phyloP scores from a whole-genome alignment of 1,139 yeast species.

The Magnusiomyces suaveolens region DNA sequence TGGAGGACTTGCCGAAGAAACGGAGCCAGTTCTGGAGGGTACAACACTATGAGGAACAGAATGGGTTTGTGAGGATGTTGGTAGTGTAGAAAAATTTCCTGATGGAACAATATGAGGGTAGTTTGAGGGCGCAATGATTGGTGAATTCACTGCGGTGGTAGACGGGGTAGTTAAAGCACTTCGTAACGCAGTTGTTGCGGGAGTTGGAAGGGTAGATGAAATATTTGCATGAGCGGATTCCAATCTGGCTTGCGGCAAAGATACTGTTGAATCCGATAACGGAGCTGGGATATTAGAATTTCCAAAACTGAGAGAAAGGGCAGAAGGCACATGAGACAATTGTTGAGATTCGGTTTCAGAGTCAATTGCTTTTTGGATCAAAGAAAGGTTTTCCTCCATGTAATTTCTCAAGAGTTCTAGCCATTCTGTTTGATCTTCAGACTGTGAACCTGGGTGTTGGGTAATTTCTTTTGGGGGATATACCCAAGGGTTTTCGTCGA shows the following conservation, averaged over 20 bases:
- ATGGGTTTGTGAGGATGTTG: not conserved
- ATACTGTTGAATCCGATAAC: too few species aligned
- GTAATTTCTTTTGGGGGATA: conserved; percentile 41
- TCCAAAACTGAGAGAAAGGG: too few species aligned
- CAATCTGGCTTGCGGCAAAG: too few species aligned
- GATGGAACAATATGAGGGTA: not conserved
- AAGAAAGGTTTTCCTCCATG: conserved; percentile 24
- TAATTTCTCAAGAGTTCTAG: conserved; percentile 43
- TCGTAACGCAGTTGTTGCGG: not conserved
- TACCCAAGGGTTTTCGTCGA: conserved; percentile 57
- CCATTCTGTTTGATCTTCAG: conserved; percentile 44
- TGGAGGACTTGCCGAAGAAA: not conserved
- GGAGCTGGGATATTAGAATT: too few species aligned
- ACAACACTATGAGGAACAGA: not conserved
- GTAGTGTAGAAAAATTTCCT: not conserved
- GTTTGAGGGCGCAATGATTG: not conserved
- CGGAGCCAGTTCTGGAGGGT: not conserved
- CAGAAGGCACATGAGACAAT: too few species aligned
- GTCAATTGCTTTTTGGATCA: conserved; percentile 13
- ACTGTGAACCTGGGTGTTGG: conserved; percentile 28
- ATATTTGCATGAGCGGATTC: not conserved
- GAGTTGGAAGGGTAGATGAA: not conserved
- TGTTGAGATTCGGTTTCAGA: not conserved
- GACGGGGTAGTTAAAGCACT: not conserved
- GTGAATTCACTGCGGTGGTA: not conserved